These are phyloP conservation scores for Tolypocladium nubicola DNA, from an alignment of 2,329 filamentous ascomycete genomes.

Conservation along the genomic window DNA sequence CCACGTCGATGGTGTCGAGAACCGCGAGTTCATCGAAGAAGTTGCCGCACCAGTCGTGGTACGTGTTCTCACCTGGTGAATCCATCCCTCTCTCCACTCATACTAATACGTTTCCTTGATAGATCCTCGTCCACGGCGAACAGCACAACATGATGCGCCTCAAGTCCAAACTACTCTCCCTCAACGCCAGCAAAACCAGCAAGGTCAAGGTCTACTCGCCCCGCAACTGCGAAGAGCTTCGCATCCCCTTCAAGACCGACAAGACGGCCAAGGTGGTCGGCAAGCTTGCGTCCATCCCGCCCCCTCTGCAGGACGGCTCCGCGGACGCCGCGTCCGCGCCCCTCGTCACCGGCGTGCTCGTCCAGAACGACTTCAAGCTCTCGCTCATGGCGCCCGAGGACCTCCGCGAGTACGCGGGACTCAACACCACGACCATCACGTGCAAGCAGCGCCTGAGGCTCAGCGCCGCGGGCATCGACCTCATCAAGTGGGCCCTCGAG, in stretches of 20 bases:
- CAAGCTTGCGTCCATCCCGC: conserved; percentile 73
- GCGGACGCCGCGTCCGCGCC: conserved; percentile 23
- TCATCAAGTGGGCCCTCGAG: conserved; percentile 90
- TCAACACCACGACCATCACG: conserved; percentile 87
- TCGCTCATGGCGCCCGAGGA: conserved; percentile 96
- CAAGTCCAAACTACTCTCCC: conserved; percentile 87
- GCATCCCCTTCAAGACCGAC: conserved; percentile 90
- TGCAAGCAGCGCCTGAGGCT: conserved; percentile 88
- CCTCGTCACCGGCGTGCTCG: conserved; percentile 79
- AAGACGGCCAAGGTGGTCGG: conserved; percentile 95
- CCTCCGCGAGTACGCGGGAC: conserved; percentile 87
- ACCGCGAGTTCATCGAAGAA: conserved; percentile 93
- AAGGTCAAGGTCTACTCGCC: conserved; percentile 92
- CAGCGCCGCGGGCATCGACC: conserved; percentile 76
- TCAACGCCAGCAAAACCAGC: conserved; percentile 69
- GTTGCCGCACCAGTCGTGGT: conserved; percentile 86
- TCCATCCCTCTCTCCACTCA: conserved; percentile 3
- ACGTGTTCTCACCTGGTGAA: conserved; percentile 28
- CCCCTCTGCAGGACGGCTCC: conserved; percentile 36
- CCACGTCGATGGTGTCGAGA: conserved; percentile 92
- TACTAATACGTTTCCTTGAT: background rate
- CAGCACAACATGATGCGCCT: conserved; percentile 97
- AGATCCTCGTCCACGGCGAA: conserved; percentile 95
- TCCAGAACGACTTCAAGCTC: conserved; percentile 96
- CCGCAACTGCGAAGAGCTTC: conserved; percentile 87